Percentiles rank a stretch among this genome's conserved stretches.
Evolutionary conservation across 176 grass and related monocot species (phyloP).

Genomic region (Oryza rufipogon): DNA sequence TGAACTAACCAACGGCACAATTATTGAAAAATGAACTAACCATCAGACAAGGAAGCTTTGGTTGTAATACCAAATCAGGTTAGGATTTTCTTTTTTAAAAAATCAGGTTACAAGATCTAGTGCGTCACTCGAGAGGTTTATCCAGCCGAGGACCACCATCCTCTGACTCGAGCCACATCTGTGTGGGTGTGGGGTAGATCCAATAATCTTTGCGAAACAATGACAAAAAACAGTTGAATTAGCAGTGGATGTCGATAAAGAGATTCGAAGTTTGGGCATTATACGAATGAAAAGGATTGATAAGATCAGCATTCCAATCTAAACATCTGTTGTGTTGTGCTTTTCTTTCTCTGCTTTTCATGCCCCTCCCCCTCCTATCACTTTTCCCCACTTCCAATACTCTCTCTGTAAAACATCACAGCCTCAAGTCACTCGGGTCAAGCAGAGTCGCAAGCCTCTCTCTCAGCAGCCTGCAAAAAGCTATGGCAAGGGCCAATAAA

Average conservation of each 20-base stretch:
- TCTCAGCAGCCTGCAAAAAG: slow-evolving; percentile 59
- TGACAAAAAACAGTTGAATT: slow-evolving; percentile 28
- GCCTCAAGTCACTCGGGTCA: slow-evolving; percentile 47
- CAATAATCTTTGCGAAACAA: slow-evolving; percentile 36
- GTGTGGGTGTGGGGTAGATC: slow-evolving; percentile 41
- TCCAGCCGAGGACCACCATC: background rate
- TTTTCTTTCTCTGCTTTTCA: slow-evolving; percentile 68
- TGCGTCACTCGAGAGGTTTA: slow-evolving; percentile 47
- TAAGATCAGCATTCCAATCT: slow-evolving; percentile 59
- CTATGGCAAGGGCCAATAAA: slow-evolving; percentile 58
- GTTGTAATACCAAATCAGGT: slow-evolving; percentile 31
- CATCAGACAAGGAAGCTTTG: slow-evolving; percentile 21
- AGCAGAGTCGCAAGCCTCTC: slow-evolving; percentile 36
- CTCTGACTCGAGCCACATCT: slow-evolving; percentile 17
- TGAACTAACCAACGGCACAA: too few relatives aligned
- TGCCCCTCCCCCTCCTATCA: slow-evolving; percentile 35
- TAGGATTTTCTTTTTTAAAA: background rate
- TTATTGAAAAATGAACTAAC: too few relatives aligned
- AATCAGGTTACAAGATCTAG: slow-evolving; percentile 37
- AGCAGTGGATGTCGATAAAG: slow-evolving; percentile 30
- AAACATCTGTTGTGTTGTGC: slow-evolving; percentile 46
- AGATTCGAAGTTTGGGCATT: slow-evolving; percentile 42
- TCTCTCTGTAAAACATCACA: slow-evolving; percentile 40
- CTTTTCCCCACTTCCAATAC: slow-evolving; percentile 61
- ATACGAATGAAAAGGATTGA: slow-evolving; percentile 47